phyloP scores from a whole-genome alignment of 352 stramenopile genomes.

The Thalassiosira pacifica region DNA sequence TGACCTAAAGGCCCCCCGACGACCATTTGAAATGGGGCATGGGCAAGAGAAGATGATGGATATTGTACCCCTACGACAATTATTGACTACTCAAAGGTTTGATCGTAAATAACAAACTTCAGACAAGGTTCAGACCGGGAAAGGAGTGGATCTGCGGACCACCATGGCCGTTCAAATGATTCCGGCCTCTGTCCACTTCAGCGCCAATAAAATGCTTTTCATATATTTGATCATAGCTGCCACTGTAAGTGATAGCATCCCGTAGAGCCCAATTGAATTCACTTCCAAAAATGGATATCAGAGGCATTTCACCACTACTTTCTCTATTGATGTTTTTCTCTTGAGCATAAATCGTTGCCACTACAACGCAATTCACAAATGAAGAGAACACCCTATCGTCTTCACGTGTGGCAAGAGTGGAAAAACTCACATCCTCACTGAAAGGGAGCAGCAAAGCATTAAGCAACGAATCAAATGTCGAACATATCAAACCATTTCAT shows the following conservation, averaged over 20 bases:
- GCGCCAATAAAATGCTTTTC: slow-evolving; percentile 39
- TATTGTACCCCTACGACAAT: no score
- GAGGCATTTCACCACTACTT: slow-evolving; percentile 28
- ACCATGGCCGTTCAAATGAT: slow-evolving; percentile 39
- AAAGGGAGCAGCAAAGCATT: slow-evolving; percentile 12
- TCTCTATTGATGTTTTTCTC: slow-evolving; percentile 28
- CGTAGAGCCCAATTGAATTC: slow-evolving; percentile 46
- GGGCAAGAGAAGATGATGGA: no score
- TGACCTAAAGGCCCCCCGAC: no score
- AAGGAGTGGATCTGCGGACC: slow-evolving; percentile 26
- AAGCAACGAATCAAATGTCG: no score
- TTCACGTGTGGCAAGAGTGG: slow-evolving; percentile 50
- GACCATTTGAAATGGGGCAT: no score
- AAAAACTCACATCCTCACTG: slow-evolving; percentile 40
- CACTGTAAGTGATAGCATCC: slow-evolving; percentile 37
- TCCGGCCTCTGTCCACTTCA: slow-evolving; percentile 23
- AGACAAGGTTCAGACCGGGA: not conserved
- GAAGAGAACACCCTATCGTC: slow-evolving; percentile 49
- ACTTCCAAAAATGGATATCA: slow-evolving; percentile 41
- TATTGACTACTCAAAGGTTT: no score
- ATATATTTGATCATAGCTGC: slow-evolving; percentile 50
- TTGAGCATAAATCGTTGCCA: slow-evolving; percentile 54
- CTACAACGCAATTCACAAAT: slow-evolving; percentile 51
- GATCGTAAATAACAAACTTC: no score
- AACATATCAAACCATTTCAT: no score